Conservation (phyloP, 192 early-diverging fungal genomes). For the Pecoramyces ruminantium region DNA sequence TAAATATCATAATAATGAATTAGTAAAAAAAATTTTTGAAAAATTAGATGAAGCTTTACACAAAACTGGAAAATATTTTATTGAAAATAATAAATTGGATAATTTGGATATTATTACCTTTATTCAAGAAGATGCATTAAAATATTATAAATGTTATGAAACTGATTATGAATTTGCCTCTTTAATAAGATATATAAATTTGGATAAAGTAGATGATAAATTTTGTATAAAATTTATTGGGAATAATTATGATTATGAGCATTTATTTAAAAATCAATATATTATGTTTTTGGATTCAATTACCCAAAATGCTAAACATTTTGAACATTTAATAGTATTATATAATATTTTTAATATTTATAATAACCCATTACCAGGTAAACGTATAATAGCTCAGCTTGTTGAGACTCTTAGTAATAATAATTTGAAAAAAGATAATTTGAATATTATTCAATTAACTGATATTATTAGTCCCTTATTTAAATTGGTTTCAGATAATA, state of each 20-base stretch:
- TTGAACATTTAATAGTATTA: neutral
- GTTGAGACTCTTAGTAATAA: neutral
- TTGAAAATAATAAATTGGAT: neutral
- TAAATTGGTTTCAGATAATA: neutral
- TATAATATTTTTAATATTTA: neutral
- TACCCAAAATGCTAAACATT: neutral
- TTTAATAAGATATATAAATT: neutral
- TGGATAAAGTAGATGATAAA: neutral
- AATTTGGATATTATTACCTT: neutral
- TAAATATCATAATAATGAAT: neutral
- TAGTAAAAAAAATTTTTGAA: neutral
- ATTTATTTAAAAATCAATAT: neutral
- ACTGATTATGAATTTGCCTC: neutral
- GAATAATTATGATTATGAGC: neutral
- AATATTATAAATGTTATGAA: neutral
- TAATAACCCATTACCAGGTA: neutral
- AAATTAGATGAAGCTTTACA: neutral
- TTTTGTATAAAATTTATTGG: neutral
- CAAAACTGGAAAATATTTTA: neutral
- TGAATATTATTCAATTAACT: neutral
- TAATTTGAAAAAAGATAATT: neutral
- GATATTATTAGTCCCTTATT: neutral
- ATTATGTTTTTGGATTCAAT: neutral
- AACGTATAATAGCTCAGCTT: neutral
- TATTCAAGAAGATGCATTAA: neutral